Evolutionary conservation across 345 rosid species (phyloP).

Genomic region (Gossypium herbaceum): DNA sequence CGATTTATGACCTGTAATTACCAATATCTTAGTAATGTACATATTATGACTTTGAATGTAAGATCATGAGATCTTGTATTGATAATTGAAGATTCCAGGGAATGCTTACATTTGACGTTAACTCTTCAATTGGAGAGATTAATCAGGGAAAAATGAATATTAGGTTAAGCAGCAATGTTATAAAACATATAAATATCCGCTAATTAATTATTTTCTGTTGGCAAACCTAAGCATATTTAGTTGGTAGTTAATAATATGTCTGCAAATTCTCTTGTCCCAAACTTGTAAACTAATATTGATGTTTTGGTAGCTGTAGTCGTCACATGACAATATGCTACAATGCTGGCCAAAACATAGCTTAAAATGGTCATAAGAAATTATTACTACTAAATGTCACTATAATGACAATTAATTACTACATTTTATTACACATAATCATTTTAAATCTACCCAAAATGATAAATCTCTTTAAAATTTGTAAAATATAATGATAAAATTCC

Average conservation of each 20-base stretch:
- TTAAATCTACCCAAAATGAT: no score
- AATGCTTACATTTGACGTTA: not conserved
- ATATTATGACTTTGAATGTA: not conserved
- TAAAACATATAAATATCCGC: no score
- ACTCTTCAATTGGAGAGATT: no score
- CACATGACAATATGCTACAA: not conserved
- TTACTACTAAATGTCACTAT: not conserved
- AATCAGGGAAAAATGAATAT: no score
- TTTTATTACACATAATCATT: no score
- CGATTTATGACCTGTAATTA: not conserved
- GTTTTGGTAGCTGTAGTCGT: not conserved
- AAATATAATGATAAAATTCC: no score
- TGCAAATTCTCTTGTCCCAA: conserved; percentile 1
- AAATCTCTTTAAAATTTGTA: no score
- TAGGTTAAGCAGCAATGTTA: not conserved
- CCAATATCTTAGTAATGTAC: not conserved
- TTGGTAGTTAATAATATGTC: not conserved
- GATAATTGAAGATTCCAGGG: not conserved
- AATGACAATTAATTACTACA: not conserved
- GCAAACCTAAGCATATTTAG: not conserved
- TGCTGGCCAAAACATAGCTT: not conserved
- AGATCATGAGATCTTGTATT: not conserved
- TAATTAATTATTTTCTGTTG: not conserved
- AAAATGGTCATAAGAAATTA: not conserved
- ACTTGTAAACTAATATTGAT: not conserved